These are phyloP conservation scores for Diaporthe vexans DNA, from an alignment of 2,329 filamentous ascomycete genomes.

Conservation along the genomic window DNA sequence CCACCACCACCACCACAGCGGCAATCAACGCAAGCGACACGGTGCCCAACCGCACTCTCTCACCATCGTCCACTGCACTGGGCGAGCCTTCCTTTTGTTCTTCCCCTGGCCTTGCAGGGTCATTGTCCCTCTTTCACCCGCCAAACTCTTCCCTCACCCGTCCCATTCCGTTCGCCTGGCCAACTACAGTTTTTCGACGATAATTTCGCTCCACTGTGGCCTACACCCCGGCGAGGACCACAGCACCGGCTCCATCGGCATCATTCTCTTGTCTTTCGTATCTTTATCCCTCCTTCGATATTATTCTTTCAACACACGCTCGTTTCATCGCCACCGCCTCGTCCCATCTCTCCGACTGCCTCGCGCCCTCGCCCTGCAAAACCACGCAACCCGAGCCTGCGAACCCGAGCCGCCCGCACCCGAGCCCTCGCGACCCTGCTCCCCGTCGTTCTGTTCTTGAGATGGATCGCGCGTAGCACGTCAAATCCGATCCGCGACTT, in stretches of 20 bases:
- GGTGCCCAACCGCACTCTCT: background rate
- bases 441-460: slow-evolving; percentile 22
- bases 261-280: background rate
- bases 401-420: slow-evolving; percentile 4
- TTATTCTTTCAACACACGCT: slow-evolving; percentile 31
- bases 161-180: background rate
- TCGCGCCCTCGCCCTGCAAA: background rate
- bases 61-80: background rate
- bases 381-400: background rate
- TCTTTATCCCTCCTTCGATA: slow-evolving; percentile 28
- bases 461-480: slow-evolving; percentile 40
- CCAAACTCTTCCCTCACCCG: background rate
- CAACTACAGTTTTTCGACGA: slow-evolving; percentile 16
- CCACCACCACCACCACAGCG: background rate
- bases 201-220: slow-evolving; percentile 2
- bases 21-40: background rate
- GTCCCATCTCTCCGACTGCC: slow-evolving; percentile 18
- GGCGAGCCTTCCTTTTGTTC: background rate
- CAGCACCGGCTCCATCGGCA: background rate
- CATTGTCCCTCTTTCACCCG: background rate
- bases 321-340: slow-evolving; percentile 24
- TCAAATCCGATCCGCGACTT: background rate
- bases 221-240: background rate
- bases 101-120: background rate
- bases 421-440: slow-evolving; percentile 11